phyloP scores from a whole-genome alignment of 768 basidiomycete genomes.

The Fibroporia radiculosa region DNA sequence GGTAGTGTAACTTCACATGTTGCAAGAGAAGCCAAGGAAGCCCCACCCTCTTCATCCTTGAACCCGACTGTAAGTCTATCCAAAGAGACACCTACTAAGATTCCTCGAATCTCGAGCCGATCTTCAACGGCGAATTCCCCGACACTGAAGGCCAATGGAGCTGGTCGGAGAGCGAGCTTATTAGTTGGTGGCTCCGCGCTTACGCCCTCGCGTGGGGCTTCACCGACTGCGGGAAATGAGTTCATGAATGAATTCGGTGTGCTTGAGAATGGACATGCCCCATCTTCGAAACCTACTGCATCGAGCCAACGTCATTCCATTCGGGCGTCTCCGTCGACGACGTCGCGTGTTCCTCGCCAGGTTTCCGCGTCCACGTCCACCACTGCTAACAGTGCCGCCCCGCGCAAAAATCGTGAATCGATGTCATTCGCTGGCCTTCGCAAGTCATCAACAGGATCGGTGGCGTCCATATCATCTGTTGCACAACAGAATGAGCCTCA shows the following conservation, averaged over 20 bases:
- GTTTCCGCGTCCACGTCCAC: conserved; percentile 38
- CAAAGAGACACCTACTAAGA: conserved; percentile 90
- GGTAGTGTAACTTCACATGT: conserved; percentile 47
- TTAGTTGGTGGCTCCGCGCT: conserved; percentile 36
- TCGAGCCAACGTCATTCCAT: conserved; percentile 45
- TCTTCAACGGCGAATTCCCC: conserved; percentile 72
- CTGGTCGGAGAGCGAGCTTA: conserved; percentile 60
- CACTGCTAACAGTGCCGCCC: conserved; percentile 36
- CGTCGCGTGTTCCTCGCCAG: conserved; percentile 63
- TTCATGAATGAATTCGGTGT: conserved; percentile 76
- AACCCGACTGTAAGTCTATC: conserved; percentile 45
- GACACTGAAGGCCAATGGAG: conserved; percentile 44
- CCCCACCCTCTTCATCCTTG: conserved; percentile 41
- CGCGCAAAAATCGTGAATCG: conserved; percentile 75
- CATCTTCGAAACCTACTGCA: conserved; percentile 36
- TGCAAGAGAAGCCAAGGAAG: conserved; percentile 51
- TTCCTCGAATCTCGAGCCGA: conserved; percentile 85
- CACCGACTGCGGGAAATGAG: conserved; percentile 42
- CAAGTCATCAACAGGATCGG: conserved; percentile 77
- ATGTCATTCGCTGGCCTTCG: conserved; percentile 71
- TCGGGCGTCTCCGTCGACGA: conserved; percentile 54
- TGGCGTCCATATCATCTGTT: conserved; percentile 57
- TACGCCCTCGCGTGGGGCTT: conserved; percentile 53
- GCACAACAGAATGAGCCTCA: conserved; percentile 25
- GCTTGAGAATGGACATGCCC: conserved; percentile 51